Percentiles rank a stretch among this genome's conserved stretches.
Conservation (phyloP, 768 basidiomycete species). For the Naganishia friedmannii region DNA sequence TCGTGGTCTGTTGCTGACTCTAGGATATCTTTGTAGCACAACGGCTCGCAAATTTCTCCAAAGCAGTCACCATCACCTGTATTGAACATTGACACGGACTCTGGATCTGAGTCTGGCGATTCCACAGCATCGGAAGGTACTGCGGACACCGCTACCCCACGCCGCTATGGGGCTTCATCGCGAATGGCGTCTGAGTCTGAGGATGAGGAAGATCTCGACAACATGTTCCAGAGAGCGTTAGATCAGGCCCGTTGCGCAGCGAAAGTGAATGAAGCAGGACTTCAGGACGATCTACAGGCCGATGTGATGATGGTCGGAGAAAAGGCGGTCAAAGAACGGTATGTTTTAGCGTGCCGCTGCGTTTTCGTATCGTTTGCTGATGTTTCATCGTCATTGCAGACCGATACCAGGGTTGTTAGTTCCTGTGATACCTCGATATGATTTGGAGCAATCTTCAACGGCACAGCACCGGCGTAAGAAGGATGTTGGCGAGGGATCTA, state of each 20-base stretch:
- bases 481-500: not conserved
- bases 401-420: slow-evolving; percentile 15
- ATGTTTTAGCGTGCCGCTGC: not conserved
- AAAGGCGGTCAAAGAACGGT: slow-evolving; percentile 11
- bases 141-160: not conserved
- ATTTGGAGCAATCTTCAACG: slow-evolving; percentile 4
- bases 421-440: not conserved
- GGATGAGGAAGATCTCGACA: slow-evolving; percentile 11
- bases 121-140: slow-evolving; percentile 1
- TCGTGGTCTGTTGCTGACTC: no score
- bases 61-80: not conserved
- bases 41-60: not conserved
- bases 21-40: no score
- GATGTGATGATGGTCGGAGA: slow-evolving; percentile 20
- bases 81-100: not conserved
- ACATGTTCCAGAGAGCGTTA: slow-evolving; percentile 15
- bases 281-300: slow-evolving; percentile 16
- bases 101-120: not conserved
- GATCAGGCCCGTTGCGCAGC: not conserved
- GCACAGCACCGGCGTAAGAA: not conserved
- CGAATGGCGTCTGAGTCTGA: not conserved
- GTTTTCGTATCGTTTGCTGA: not conserved
- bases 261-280: not conserved
- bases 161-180: not conserved
- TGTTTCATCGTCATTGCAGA: not conserved